Conservation (phyloP, 371 early-diverging fungal species). For the Mortierella sp. region DNA sequence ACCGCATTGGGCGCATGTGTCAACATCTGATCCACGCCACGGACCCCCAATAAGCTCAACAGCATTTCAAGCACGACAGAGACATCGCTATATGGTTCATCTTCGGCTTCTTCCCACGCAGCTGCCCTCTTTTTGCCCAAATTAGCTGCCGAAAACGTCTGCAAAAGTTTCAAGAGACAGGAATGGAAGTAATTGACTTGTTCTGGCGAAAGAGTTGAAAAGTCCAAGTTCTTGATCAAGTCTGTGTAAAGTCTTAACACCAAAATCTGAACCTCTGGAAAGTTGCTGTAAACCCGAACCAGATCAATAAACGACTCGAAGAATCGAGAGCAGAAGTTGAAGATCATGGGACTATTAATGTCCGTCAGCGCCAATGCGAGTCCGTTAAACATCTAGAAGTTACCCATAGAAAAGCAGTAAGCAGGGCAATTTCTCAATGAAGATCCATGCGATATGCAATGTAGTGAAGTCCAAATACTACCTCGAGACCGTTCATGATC, state of each 20-base stretch:
- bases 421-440: not conserved
- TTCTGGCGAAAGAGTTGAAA: constrained; percentile 21
- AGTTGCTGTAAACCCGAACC: constrained; percentile 73
- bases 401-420: not conserved
- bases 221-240: constrained; percentile 70
- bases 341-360: constrained; percentile 72
- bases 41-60: constrained; percentile 54
- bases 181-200: constrained; percentile 42
- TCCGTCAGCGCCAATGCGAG: constrained; percentile 78
- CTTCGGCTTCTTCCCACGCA: constrained; percentile 70
- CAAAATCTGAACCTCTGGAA: constrained; percentile 73
- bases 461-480: constrained; percentile 30
- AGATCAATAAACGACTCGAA: constrained; percentile 76
- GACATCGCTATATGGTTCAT: constrained; percentile 78
- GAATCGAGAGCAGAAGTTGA: constrained; percentile 67
- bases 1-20: constrained; percentile 36
- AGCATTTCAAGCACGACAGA: constrained; percentile 72
- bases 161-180: constrained; percentile 32
- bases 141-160: constrained; percentile 43
- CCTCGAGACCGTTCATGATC: constrained; percentile 78
- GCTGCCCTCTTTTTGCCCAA: constrained; percentile 66
- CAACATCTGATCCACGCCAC: constrained; percentile 43
- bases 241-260: constrained; percentile 71
- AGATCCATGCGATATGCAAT: not conserved
- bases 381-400: constrained; percentile 77